Evolutionary conservation across 768 basidiomycete species (phyloP), one percentile per base, ranked within the genome.

Genomic region (Lactarius pseudohatsudake): DNA sequence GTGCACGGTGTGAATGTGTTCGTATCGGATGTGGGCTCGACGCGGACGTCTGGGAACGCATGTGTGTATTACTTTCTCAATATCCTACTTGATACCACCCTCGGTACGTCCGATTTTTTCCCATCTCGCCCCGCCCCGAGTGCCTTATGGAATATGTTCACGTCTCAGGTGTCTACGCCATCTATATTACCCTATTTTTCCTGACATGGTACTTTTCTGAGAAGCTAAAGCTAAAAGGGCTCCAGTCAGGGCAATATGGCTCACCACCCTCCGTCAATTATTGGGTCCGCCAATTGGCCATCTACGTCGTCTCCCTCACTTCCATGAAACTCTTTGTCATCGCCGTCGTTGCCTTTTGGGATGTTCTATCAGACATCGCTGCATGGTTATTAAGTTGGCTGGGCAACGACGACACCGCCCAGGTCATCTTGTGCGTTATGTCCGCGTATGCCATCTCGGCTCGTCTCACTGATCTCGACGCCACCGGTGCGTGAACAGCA

Each of bases 311-410:
- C 13, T 82, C 92, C 5, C 80, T 98, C 30, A 85, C 88, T 1
- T 80, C 86, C 18, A 98, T 98, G 96, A 98, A 98, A 75, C 76
- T 93, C n/a, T 77, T 92, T 50, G 92, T 98, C n/a, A 79, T 97
- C 34, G 80, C 79, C 2, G 76, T 97, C 11, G 86, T 97, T 62
- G 82, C 86, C 28, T 72, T 87, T 1, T 86, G 91, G 72, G 89
- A 91, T 22, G 82, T 81, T 1, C 79, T 97, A 55, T 87, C 91
- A 69, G 78, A 80, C 11, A 74, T 90, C n/a, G 93, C 90, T n/a
- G 91, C 90, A 67, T 95, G 91, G 91, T 77, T 96, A 4, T 80
- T 98, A 45, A 85, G 85, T 64, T 96, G 92, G 91, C 80, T 88
- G 3, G 86, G 84, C 1, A 76, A 81, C 0, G 86, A 86, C 3